phyloP scores from a whole-genome alignment of 768 basidiomycete species.

The Podaxis carcinomalis region DNA sequence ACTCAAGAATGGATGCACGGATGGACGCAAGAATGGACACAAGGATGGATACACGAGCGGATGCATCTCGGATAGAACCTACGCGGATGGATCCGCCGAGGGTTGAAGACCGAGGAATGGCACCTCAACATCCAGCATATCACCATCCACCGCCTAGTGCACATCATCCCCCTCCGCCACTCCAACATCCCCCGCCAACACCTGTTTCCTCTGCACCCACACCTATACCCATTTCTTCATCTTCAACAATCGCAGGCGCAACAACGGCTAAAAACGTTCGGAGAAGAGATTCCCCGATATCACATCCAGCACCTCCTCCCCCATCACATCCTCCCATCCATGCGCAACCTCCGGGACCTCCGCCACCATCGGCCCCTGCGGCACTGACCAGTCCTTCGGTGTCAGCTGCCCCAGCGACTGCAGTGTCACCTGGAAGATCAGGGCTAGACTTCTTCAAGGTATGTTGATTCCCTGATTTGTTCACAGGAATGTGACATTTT shows the following conservation, averaged over 20 bases:
- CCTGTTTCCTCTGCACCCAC: constrained; percentile 10
- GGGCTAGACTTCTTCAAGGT: constrained; percentile 28
- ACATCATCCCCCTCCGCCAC: constrained; percentile 5
- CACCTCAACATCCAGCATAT: constrained; percentile 6
- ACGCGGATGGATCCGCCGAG: constrained; percentile 1
- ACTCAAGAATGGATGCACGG: not conserved
- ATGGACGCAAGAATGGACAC: not conserved
- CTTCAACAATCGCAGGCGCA: constrained; percentile 12
- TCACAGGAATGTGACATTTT: constrained; percentile 1
- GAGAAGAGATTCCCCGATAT: constrained; percentile 5
- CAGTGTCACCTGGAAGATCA: constrained; percentile 12
- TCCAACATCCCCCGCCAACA: constrained; percentile 8
- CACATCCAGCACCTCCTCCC: constrained; percentile 20
- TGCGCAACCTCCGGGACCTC: constrained; percentile 13
- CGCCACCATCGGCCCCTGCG: constrained; percentile 13
- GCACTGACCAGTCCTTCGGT: constrained; percentile 10
- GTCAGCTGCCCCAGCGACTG: constrained; percentile 7
- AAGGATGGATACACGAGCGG: not conserved
- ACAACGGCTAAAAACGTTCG: constrained; percentile 7
- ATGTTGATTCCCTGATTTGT: constrained; percentile 6
- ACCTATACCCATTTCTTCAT: constrained; percentile 8
- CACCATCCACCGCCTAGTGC: not conserved
- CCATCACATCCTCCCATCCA: constrained; percentile 19
- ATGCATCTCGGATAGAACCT: not conserved
- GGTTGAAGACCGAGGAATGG: constrained; percentile 3